Evolutionary conservation across 2,329 filamentous ascomycete species (phyloP).

Genomic region (Cladosporium cucumerinum): DNA sequence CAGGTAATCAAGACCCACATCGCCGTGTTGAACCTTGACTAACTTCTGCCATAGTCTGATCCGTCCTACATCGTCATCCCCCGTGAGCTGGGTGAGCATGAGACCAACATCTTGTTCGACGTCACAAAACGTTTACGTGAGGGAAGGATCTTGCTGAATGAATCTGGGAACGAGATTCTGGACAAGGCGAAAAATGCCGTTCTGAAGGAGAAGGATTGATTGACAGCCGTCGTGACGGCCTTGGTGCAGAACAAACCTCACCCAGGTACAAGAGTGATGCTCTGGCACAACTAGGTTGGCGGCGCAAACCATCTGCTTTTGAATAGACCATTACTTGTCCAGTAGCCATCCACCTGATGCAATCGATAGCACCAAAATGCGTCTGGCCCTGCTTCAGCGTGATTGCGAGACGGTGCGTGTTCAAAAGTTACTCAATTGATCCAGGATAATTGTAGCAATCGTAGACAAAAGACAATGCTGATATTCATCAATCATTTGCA

Average conservation of each 20-base stretch:
- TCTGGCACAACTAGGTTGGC: too few species aligned
- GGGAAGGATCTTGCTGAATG: not conserved
- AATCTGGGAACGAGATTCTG: not conserved
- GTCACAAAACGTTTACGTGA: not conserved
- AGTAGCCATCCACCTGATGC: too few species aligned
- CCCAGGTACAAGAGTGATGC: not conserved
- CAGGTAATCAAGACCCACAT: not conserved
- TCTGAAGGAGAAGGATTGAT: too few species aligned
- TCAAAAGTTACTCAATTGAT: too few species aligned
- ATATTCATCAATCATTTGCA: not conserved
- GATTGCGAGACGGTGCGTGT: too few species aligned
- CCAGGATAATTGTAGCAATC: too few species aligned
- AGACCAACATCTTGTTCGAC: not conserved
- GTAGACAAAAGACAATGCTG: too few species aligned
- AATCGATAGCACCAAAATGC: too few species aligned
- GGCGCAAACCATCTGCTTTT: too few species aligned
- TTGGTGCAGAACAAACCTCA: not conserved
- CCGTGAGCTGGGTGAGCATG: not conserved
- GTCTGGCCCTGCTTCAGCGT: too few species aligned
- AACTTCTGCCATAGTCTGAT: not conserved
- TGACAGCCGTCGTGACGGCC: not conserved
- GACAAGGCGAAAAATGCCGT: too few species aligned
- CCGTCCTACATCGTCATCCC: not conserved
- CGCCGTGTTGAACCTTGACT: not conserved
- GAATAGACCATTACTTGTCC: too few species aligned